Conservation (phyloP, 306 rosid species). For the Vigna angularis region DNA sequence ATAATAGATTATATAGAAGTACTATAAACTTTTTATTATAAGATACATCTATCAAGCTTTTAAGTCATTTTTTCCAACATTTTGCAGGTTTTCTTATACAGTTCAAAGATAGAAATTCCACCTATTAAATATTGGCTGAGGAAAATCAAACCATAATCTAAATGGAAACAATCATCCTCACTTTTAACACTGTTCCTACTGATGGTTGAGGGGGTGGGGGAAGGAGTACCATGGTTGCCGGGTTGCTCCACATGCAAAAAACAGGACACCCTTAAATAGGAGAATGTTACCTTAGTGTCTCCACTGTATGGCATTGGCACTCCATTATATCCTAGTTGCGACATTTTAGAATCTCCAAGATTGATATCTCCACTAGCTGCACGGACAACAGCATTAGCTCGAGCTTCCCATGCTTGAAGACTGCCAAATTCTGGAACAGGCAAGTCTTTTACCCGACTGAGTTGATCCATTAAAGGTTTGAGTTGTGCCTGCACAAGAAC, state of each 20-base stretch:
- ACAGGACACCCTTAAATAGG: constrained; percentile 21
- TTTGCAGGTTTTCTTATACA: constrained; percentile 28
- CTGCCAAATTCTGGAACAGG: constrained; percentile 90
- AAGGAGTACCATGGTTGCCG: background rate
- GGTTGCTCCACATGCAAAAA: constrained; percentile 4
- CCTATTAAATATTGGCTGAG: background rate
- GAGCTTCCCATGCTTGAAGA: constrained; percentile 98
- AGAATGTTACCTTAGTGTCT: constrained; percentile 83
- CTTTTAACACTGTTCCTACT: background rate
- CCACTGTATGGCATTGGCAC: constrained; percentile 90
- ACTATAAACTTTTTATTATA: background rate
- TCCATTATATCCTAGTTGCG: constrained; percentile 78
- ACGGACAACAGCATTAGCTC: constrained; percentile 85
- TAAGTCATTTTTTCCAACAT: background rate
- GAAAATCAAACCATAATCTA: constrained; percentile 9
- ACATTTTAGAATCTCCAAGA: constrained; percentile 75
- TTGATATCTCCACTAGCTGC: constrained; percentile 78
- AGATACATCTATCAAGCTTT: background rate
- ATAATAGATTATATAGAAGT: background rate
- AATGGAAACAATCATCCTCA: constrained; percentile 2
- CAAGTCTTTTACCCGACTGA: constrained; percentile 85
- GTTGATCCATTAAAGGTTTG: constrained; percentile 89
- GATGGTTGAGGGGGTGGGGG: background rate
- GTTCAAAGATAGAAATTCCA: background rate
- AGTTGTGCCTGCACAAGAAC: constrained; percentile 75